Base-by-base conservation (phyloP, 805 yeast species). In the Wickerhamomyces chambardii region DNA sequence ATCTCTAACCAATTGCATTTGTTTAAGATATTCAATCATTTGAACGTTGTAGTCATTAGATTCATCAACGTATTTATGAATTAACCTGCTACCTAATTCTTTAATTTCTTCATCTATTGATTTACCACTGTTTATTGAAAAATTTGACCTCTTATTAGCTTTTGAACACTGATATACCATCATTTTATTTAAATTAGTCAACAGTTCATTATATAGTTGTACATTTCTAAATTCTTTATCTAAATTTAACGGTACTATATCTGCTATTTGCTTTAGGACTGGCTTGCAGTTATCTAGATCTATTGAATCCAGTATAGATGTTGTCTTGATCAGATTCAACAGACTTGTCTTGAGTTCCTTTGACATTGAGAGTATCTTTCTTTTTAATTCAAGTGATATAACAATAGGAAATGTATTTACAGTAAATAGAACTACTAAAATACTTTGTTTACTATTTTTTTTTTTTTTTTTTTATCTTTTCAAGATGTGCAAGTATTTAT, bases 151-250 rank as follows among this genome's bases (percentile, higher is more conserved):
- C n/a, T n/a, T n/a, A n/a, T n/a, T n/a, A n/a, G n/a, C n/a, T n/a
- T 36, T 36, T 5, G 53, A 40, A 17, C 37, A 36, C 9, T 43
- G 35, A 15, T 30, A 30, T 7, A 36, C 29, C 35, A 58, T 38
- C 8, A 67, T 40, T 15, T 49, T 42, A 36, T 67, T 71, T 18
- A 65, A 35, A 0, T 52, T 40, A 15, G 41, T 32, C 5, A 63
- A 39, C 12, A 66, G 42, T 16, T 56, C 51, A n/a, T 44, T 40
- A 37, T 65, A 61, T 0, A 57, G 41, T 19, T 43, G 35, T 0
- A 57, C 61, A 36, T 64, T 63, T 38, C 5, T 7, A 14, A 8
- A 24, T 24, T 24, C 27, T 5, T 24, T 24, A 11, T 24, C n/a
- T 11, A 24, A 14, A 12, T 24, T 24, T 11, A 8, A 8, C 6